A percentile compares a stretch with the other conserved stretches of the same genome.
phyloP scores from a whole-genome alignment of 2,329 filamentous ascomycete genomes.

The Talaromyces sp. region DNA sequence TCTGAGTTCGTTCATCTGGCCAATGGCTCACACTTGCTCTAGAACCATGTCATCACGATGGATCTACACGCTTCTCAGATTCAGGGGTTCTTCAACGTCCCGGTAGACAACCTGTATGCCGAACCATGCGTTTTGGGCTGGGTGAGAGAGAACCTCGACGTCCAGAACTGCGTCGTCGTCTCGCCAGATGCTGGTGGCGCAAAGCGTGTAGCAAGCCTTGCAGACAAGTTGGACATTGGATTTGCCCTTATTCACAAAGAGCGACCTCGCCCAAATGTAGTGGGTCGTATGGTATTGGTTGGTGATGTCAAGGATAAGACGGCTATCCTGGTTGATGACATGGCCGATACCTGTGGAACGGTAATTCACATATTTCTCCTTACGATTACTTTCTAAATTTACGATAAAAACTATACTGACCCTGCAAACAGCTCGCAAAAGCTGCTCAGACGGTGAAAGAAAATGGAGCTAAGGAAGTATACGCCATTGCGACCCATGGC shows the following conservation, averaged over 20 bases:
- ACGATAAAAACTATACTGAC: background rate
- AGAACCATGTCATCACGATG: constrained; percentile 95
- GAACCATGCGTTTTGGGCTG: constrained; percentile 87
- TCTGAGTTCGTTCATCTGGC: background rate
- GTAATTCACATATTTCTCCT: background rate
- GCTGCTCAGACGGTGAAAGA: constrained; percentile 83
- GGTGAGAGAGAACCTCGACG: constrained; percentile 78
- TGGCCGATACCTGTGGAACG: constrained; percentile 94
- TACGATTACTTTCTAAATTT: background rate
- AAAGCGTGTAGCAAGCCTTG: constrained; percentile 57
- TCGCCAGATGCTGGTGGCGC: constrained; percentile 92
- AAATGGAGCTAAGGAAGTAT: constrained; percentile 79
- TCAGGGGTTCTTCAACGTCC: constrained; percentile 89
- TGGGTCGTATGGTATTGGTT: constrained; percentile 91
- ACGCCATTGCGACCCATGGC: constrained; percentile 92
- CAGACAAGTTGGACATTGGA: constrained; percentile 79
- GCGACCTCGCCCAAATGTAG: constrained; percentile 82
- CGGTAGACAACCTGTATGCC: constrained; percentile 78
- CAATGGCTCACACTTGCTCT: background rate
- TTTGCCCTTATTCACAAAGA: constrained; percentile 98
- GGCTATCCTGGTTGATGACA: constrained; percentile 94
- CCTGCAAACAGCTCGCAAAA: constrained; percentile 54
- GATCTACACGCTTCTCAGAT: constrained; percentile 91
- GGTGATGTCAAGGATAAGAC: constrained; percentile 86
- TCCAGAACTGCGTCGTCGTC: constrained; percentile 85